These are phyloP conservation scores for Microcera coccophila DNA, from an alignment of 2,329 filamentous ascomycete genomes.

Conservation along the genomic window DNA sequence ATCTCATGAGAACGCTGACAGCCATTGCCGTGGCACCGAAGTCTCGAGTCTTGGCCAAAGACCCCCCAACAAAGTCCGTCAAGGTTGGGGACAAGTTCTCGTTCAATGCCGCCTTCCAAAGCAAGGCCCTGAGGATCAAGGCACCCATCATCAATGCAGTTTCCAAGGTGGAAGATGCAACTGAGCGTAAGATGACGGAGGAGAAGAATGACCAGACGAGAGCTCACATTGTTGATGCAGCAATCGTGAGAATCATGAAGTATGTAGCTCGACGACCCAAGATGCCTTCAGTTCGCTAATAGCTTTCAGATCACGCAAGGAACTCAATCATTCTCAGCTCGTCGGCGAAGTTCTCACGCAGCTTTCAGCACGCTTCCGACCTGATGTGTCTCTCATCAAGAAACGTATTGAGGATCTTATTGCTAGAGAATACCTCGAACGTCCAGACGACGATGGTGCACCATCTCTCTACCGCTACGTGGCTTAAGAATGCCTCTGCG, in stretches of 20 bases:
- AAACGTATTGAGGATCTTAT: slow-evolving; percentile 76
- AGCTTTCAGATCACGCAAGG: slow-evolving; percentile 63
- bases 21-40: slow-evolving; percentile 81
- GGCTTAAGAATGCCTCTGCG: slow-evolving; percentile 44
- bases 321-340: slow-evolving; percentile 64
- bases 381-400: slow-evolving; percentile 74
- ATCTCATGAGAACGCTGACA: slow-evolving; percentile 74
- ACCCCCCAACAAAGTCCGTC: slow-evolving; percentile 73
- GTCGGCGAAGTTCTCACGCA: slow-evolving; percentile 69
- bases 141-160: slow-evolving; percentile 76
- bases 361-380: slow-evolving; percentile 65
- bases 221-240: slow-evolving; percentile 68
- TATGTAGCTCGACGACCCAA: slow-evolving; percentile 42
- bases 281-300: background rate
- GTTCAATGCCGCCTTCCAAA: slow-evolving; percentile 78
- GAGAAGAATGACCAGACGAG: slow-evolving; percentile 71
- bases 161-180: slow-evolving; percentile 77
- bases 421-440: slow-evolving; percentile 72
- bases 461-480: slow-evolving; percentile 67
- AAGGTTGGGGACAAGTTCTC: slow-evolving; percentile 73
- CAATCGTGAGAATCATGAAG: slow-evolving; percentile 83
- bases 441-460: slow-evolving; percentile 61
- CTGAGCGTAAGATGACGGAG: slow-evolving; percentile 67
- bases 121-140: slow-evolving; percentile 83
- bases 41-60: slow-evolving; percentile 74